phyloP scores from a whole-genome alignment of 2,329 filamentous ascomycete species.

The Grosmannia clavigera region DNA sequence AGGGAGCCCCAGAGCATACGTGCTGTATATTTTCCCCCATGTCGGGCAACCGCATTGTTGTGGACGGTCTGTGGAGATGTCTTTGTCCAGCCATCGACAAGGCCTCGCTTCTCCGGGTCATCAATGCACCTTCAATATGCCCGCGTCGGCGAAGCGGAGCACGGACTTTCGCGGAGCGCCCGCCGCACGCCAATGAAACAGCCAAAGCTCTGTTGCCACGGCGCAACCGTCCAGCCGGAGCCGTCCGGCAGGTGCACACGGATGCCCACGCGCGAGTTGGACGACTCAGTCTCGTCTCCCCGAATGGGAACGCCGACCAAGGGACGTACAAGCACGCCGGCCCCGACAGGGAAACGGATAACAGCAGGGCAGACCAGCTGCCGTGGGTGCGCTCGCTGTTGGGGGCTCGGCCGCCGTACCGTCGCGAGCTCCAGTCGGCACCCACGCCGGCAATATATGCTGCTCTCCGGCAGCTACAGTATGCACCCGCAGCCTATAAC shows the following conservation, averaged over 20 bases:
- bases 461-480: conserved; percentile 28
- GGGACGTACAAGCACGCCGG: conserved; percentile 1
- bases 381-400: conserved; percentile 5
- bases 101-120: conserved; percentile 21
- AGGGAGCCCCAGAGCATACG: neutral
- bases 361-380: neutral
- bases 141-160: neutral
- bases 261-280: conserved; percentile 4
- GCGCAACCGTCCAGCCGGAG: neutral
- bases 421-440: conserved; percentile 4
- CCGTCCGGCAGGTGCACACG: neutral
- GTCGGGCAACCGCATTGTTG: conserved; percentile 23
- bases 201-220: neutral
- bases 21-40: neutral
- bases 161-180: neutral
- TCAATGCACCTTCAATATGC: conserved; percentile 10
- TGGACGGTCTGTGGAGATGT: conserved; percentile 52
- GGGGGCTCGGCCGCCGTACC: conserved; percentile 7
- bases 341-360: neutral
- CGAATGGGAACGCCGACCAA: neutral
- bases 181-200: neutral
- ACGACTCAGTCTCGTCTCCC: conserved; percentile 1
- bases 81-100: conserved; percentile 45
- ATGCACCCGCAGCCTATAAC: conserved; percentile 23
- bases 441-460: conserved; percentile 17